A percentile compares a stretch with the other conserved stretches of the same genome.
phyloP scores from a whole-genome alignment of 768 basidiomycete species.

The Russula olivacea region DNA sequence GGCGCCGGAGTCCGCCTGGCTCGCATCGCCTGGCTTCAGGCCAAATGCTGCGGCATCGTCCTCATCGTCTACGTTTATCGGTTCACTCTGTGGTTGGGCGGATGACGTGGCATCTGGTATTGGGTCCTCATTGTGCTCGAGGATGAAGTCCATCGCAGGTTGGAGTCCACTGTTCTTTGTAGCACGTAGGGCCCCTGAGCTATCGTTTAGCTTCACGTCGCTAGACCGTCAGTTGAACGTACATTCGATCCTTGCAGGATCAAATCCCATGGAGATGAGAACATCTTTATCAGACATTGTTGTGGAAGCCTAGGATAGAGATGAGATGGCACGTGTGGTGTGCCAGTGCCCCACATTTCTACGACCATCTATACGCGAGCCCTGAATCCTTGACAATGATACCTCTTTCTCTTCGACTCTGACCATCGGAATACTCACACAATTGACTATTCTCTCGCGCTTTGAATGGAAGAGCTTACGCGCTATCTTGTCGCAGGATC shows the following conservation, averaged over 20 bases:
- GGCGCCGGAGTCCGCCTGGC: conserved; percentile 26
- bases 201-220: background rate
- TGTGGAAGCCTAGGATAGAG: background rate
- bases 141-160: conserved; percentile 83
- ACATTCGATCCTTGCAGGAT: conserved; percentile 81
- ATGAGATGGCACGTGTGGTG: background rate
- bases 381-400: background rate
- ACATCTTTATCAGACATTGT: conserved; percentile 62
- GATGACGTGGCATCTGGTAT: conserved; percentile 49
- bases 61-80: conserved; percentile 62
- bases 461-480: conserved; percentile 20
- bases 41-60: conserved; percentile 64
- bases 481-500: conserved; percentile 16
- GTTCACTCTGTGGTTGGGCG: conserved; percentile 24
- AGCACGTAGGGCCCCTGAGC: conserved; percentile 80
- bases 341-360: background rate
- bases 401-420: background rate
- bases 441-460: background rate
- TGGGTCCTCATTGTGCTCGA: conserved; percentile 71
- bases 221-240: conserved; percentile 30
- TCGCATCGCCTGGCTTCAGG: conserved; percentile 36
- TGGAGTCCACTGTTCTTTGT: conserved; percentile 82
- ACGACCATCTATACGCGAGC: background rate
- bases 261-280: conserved; percentile 83
- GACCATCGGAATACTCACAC: background rate